Evolutionary conservation across 495 filamentous ascomycete genomes (phyloP), one percentile per base, ranked within the genome.

Genomic region (Penicillium pancosmium): DNA sequence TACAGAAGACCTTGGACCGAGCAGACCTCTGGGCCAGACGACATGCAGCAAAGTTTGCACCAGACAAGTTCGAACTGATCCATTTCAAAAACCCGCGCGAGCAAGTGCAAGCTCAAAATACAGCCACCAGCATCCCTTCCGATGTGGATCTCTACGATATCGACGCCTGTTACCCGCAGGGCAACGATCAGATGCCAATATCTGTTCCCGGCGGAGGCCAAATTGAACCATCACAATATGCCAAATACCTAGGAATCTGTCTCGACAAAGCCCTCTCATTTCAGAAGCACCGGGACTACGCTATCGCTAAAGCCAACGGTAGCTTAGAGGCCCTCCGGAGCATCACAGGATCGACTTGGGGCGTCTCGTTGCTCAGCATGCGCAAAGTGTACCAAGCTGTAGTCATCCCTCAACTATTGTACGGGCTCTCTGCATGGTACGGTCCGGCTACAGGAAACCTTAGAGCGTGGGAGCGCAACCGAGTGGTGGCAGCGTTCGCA

Each of bases 401-500:
- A 9, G 55, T 69, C 0, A 41, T 69, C 5, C 62, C 62, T 0
- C 61, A 67, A 44, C 53, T 69, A 16, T 52, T 69, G 0, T 69
- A 59, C 13, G 57, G 62, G 0, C 25, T 60, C 2, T 46, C 62
- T 0, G 64, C 50, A 3, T 66, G 43, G 61, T 63, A 51, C 16
- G 36, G 36, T n/a, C 61, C 54, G 12, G 41, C n/a, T 0, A 10
- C n/a, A 19, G 41, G n/a, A 0, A 21, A 3, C 10, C n/a, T 46
- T 0, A 9, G 31, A 27, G 9, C 7, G 5, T n/a, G 15, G 0
- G 16, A 44, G n/a, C 13, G 11, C 8, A 51, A 16, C 3, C 18
- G 8, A 18, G 23, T 58, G 7, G 36, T 51, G 5, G 10, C 35
- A 5, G 49, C 43, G 11, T 56, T 70, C 12, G 19, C 15, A 0